These are phyloP conservation scores for Fraxinus platypoda DNA, from an alignment of 305 asterid species.

Conservation along the genomic window DNA sequence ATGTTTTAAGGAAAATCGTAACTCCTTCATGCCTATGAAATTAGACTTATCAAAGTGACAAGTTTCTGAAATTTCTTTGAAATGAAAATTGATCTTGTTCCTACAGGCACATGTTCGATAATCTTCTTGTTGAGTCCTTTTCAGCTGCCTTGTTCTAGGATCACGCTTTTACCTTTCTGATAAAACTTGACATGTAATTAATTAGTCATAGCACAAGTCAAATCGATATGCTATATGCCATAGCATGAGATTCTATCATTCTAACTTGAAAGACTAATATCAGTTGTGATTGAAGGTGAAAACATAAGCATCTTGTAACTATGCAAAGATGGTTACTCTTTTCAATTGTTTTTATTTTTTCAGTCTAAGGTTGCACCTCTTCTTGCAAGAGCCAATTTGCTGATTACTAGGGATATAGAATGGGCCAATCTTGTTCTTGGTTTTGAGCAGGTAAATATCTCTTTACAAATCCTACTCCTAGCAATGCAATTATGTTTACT, in stretches of 20 bases:
- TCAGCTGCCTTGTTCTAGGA: not conserved
- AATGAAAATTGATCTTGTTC: not conserved
- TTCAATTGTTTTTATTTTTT: slow-evolving; percentile 28
- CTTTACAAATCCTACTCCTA: slow-evolving; percentile 17
- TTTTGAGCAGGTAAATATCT: slow-evolving; percentile 80
- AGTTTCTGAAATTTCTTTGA: not conserved
- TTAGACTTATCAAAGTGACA: not conserved
- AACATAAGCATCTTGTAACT: slow-evolving; percentile 16
- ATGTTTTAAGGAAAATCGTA: not conserved
- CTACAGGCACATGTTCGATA: not conserved
- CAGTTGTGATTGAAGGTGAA: slow-evolving; percentile 6
- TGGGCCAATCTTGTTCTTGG: slow-evolving; percentile 94
- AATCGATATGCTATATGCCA: not conserved
- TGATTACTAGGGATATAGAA: slow-evolving; percentile 97
- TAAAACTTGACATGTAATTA: not conserved
- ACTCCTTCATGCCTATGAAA: not conserved
- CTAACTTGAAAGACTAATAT: not conserved
- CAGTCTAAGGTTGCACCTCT: slow-evolving; percentile 86
- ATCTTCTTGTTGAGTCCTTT: not conserved
- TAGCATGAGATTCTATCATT: not conserved
- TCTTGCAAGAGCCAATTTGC: slow-evolving; percentile 94
- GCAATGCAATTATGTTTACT: not conserved
- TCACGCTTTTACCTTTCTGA: not conserved
- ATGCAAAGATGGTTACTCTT: slow-evolving; percentile 2
- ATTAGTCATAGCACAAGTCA: not conserved